A percentile compares a stretch with the other conserved stretches of the same genome.
These are phyloP conservation scores for Phytophthora podocarpi DNA, from an alignment of 352 stramenopile species.

Conservation along the genomic window DNA sequence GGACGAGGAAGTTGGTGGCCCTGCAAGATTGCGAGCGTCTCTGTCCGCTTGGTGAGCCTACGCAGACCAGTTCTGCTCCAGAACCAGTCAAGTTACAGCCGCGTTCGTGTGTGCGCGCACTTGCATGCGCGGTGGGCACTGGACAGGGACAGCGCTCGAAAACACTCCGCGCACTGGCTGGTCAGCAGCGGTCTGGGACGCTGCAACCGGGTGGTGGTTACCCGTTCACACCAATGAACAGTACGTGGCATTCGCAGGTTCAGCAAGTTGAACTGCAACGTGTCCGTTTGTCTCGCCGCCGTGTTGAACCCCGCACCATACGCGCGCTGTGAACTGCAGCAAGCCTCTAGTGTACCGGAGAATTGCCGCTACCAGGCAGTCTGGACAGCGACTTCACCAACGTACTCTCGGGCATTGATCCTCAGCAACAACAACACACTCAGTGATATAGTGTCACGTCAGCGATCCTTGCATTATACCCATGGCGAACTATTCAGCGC, in stretches of 20 bases:
- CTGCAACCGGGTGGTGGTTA: constrained; percentile 7
- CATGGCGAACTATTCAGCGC: no score
- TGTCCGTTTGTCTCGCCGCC: constrained; percentile 20
- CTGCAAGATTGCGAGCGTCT: constrained; percentile 19
- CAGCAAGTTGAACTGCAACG: constrained; percentile 19
- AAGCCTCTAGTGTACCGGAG: no score
- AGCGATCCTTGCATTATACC: no score
- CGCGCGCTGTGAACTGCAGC: background rate
- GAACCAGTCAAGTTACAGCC: constrained; percentile 29
- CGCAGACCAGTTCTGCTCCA: constrained; percentile 7
- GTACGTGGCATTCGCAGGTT: constrained; percentile 4
- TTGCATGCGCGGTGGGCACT: no score
- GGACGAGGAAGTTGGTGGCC: constrained; percentile 33
- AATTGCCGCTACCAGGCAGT: no score
- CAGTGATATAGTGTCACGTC: background rate
- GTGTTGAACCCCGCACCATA: constrained; percentile 1
- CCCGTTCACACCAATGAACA: constrained; percentile 11
- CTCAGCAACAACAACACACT: no score
- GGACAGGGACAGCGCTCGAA: background rate
- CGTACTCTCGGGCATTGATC: no score
- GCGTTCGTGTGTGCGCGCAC: no score
- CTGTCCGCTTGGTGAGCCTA: constrained; percentile 7
- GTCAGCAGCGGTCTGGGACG: constrained; percentile 22
- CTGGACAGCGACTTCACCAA: no score
- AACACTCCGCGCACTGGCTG: constrained; percentile 9